phyloP scores from a whole-genome alignment of 2,329 filamentous ascomycete species.

The Triangularia verruculosa region DNA sequence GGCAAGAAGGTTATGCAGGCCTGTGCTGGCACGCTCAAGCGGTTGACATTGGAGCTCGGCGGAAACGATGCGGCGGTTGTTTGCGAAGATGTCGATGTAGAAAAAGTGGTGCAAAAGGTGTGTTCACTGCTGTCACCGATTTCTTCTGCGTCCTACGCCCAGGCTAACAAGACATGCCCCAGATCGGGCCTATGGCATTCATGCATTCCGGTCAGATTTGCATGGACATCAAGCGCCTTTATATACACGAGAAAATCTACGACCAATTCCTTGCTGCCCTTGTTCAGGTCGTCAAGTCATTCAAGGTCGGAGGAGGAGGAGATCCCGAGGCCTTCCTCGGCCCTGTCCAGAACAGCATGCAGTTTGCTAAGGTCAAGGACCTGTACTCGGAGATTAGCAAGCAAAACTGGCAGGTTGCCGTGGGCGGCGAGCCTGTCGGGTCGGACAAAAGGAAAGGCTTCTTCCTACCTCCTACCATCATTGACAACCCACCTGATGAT shows the following conservation, averaged over 20 bases:
- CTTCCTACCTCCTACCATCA: slow-evolving; percentile 56
- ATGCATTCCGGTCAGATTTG: slow-evolving; percentile 58
- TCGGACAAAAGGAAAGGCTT: slow-evolving; percentile 43
- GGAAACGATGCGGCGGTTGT: slow-evolving; percentile 49
- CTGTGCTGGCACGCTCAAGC: slow-evolving; percentile 44
- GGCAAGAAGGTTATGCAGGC: slow-evolving; percentile 36
- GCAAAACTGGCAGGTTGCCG: slow-evolving; percentile 44
- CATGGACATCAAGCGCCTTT: slow-evolving; percentile 51
- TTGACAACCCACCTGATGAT: slow-evolving; percentile 57
- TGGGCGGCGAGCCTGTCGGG: slow-evolving; percentile 38
- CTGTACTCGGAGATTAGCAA: slow-evolving; percentile 49
- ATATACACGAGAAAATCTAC: slow-evolving; percentile 53
- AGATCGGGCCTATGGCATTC: slow-evolving; percentile 49
- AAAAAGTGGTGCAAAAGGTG: slow-evolving; percentile 36
- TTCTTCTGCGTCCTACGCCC: not conserved
- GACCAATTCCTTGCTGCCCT: slow-evolving; percentile 45
- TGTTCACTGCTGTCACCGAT: not conserved
- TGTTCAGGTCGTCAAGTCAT: slow-evolving; percentile 43
- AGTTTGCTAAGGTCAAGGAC: slow-evolving; percentile 50
- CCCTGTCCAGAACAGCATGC: slow-evolving; percentile 59
- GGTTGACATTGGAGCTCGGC: slow-evolving; percentile 44
- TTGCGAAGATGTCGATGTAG: slow-evolving; percentile 45
- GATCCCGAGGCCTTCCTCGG: slow-evolving; percentile 45
- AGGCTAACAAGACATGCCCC: not conserved
- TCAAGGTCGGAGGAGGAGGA: slow-evolving; percentile 46